Percentiles rank a stretch among this genome's conserved stretches.
Conservation (phyloP, 2,329 filamentous ascomycete species). For the Lachnum nothofagi region DNA sequence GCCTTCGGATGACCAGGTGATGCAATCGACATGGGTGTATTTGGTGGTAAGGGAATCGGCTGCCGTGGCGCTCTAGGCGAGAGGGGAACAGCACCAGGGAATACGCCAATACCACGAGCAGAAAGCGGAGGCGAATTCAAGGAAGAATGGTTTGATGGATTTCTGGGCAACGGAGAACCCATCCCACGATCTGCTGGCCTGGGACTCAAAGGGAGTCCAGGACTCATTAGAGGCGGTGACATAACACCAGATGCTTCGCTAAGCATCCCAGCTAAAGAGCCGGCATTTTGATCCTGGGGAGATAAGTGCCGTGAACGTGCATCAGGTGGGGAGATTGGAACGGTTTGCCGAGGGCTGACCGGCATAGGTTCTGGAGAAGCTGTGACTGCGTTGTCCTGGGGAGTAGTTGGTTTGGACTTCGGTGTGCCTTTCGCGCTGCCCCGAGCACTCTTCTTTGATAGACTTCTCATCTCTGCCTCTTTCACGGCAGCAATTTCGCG, state of each 20-base stretch:
- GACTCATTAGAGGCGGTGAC: conserved; percentile 48
- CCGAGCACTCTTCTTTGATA: conserved; percentile 66
- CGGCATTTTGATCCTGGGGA: conserved; percentile 35
- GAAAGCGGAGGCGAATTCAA: conserved; percentile 65
- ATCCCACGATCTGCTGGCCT: conserved; percentile 52
- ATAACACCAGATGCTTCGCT: conserved; percentile 34
- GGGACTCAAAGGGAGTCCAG: conserved; percentile 56
- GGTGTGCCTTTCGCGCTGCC: conserved; percentile 52
- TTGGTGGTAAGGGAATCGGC: conserved; percentile 66
- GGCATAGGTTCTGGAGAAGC: conserved; percentile 32
- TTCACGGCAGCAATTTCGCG: conserved; percentile 63
- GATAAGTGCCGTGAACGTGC: conserved; percentile 31
- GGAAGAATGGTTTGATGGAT: conserved; percentile 38
- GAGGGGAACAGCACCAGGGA: conserved; percentile 49
- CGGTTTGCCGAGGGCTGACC: conserved; percentile 35
- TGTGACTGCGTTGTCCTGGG: conserved; percentile 36
- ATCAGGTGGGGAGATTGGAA: conserved; percentile 31
- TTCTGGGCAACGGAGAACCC: conserved; percentile 53
- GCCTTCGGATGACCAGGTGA: conserved; percentile 36
- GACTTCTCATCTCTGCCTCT: conserved; percentile 65
- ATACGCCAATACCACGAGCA: conserved; percentile 46
- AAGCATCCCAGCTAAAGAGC: conserved; percentile 51
- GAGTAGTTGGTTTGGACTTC: conserved; percentile 37
- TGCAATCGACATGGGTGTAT: conserved; percentile 60
- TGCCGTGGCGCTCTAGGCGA: conserved; percentile 71